Percentiles rank a stretch among this genome's conserved stretches.
phyloP scores from a whole-genome alignment of 306 rosid genomes.

The Casuarina equisetifolia region DNA sequence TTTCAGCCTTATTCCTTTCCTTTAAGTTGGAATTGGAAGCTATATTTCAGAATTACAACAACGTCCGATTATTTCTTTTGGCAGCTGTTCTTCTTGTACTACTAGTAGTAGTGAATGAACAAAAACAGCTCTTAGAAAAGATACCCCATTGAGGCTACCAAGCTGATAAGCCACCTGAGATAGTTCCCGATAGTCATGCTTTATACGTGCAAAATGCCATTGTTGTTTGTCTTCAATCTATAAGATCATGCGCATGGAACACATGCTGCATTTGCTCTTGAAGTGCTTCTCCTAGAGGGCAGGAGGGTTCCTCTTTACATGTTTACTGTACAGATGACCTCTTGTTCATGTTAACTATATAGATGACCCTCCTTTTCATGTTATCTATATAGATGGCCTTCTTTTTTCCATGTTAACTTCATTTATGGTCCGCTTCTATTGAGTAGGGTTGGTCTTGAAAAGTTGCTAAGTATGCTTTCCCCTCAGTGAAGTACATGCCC shows the following conservation, averaged over 20 bases:
- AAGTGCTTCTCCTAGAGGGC: not conserved
- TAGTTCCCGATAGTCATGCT: not conserved
- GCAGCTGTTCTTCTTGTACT: not conserved
- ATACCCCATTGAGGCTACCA: not conserved
- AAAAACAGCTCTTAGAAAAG: not conserved
- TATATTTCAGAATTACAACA: not conserved
- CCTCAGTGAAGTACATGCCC: not conserved
- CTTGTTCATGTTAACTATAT: not conserved
- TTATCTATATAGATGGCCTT: not conserved
- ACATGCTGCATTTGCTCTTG: not conserved
- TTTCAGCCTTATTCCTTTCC: not conserved
- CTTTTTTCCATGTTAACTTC: not conserved
- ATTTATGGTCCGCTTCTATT: not conserved
- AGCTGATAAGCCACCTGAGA: slow-evolving; percentile 2
- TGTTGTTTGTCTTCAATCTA: not conserved
- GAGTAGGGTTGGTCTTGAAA: not conserved
- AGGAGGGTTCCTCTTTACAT: not conserved
- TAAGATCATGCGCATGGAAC: not conserved
- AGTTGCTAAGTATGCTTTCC: not conserved
- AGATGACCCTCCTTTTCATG: not conserved
- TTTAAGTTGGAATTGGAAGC: not conserved
- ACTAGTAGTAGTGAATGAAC: not conserved
- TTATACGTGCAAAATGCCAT: not conserved
- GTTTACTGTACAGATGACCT: not conserved
- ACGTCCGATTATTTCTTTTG: not conserved